Percentiles rank a stretch among this genome's conserved stretches.
phyloP scores from a whole-genome alignment of 345 rosid species.

The Eucalyptus curtisii region DNA sequence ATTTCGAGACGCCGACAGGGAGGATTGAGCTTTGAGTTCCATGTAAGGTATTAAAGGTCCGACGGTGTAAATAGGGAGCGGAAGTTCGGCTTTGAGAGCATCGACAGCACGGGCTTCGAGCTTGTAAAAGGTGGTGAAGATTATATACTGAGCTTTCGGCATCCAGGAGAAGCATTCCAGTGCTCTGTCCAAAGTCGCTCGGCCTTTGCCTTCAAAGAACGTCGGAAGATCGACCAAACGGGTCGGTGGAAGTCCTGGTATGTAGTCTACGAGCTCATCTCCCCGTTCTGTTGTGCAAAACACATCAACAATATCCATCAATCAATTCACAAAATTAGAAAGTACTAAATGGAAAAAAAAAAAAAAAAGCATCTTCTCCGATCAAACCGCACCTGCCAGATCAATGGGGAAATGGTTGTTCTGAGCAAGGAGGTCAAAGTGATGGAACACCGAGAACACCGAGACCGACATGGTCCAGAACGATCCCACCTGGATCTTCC shows the following conservation, averaged over 20 bases:
- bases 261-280: slow-evolving; percentile 11
- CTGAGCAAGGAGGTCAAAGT: background rate
- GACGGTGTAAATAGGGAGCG: slow-evolving; percentile 8
- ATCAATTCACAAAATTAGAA: background rate
- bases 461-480: background rate
- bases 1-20: background rate
- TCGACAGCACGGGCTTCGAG: background rate
- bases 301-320: background rate
- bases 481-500: background rate
- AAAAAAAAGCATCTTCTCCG: background rate
- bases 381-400: background rate
- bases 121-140: background rate
- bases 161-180: background rate
- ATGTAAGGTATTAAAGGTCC: slow-evolving; percentile 35
- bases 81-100: background rate
- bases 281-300: background rate
- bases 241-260: slow-evolving; percentile 16
- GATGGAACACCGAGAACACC: background rate
- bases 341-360: background rate
- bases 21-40: background rate
- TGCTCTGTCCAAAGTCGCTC: background rate
- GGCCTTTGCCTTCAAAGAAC: background rate
- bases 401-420: background rate
- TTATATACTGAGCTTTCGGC: background rate
- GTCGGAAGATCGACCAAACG: slow-evolving; percentile 10